A percentile compares a stretch with the other conserved stretches of the same genome.
phyloP scores from a whole-genome alignment of 495 filamentous ascomycete species.

The Penicillium coprophilum region DNA sequence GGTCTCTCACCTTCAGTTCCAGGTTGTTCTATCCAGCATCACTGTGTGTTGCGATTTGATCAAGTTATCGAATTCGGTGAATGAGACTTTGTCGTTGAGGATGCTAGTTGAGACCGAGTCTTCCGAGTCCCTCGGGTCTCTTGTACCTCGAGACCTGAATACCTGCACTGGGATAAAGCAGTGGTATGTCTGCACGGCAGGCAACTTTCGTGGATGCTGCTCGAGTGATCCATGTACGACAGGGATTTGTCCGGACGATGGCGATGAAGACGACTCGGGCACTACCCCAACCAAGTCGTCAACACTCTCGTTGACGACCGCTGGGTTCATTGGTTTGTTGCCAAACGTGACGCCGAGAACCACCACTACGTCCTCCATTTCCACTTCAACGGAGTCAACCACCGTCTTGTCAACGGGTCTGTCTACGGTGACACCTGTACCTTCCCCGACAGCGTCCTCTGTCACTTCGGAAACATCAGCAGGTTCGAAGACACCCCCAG shows the following conservation, averaged over 20 bases:
- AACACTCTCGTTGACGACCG: background rate
- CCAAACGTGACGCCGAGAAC: background rate
- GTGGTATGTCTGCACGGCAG: conserved; percentile 37
- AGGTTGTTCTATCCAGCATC: background rate
- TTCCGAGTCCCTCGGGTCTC: conserved; percentile 4
- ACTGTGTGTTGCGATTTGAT: background rate
- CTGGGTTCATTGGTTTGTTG: background rate
- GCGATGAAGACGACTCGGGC: background rate
- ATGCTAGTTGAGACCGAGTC: conserved; percentile 3
- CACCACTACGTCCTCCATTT: conserved; percentile 1
- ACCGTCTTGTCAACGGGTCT: background rate
- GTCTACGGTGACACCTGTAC: background rate
- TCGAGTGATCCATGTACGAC: conserved; percentile 37
- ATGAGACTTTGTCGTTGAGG: background rate
- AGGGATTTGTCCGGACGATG: conserved; percentile 36
- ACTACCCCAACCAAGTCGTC: background rate
- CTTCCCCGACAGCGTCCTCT: background rate
- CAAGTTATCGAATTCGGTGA: background rate
- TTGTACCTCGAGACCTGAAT: conserved; percentile 14
- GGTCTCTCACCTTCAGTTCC: background rate
- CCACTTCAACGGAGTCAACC: background rate
- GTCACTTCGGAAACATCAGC: background rate
- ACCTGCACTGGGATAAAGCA: conserved; percentile 20
- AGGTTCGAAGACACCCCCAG: conserved; percentile 6
- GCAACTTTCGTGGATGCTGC: conserved; percentile 39